phyloP scores from a whole-genome alignment of 2,329 filamentous ascomycete genomes.

The Botrytis porri region DNA sequence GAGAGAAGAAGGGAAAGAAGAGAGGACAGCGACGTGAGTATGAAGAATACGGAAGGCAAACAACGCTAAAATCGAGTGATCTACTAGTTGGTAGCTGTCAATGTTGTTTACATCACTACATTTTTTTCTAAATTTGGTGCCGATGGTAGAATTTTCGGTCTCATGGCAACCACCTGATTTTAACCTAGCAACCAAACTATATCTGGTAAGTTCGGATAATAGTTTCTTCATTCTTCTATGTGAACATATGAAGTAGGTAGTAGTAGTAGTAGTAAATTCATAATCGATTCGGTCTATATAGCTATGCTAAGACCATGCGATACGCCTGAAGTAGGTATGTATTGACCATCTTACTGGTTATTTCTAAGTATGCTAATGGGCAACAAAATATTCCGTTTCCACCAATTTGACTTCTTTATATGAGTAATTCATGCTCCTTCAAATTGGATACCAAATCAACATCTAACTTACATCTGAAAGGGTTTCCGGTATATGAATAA shows the following conservation, averaged over 20 bases:
- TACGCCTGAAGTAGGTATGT: too few relatives aligned
- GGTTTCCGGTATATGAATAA: not conserved
- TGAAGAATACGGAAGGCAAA: not conserved
- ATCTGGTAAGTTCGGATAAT: not conserved
- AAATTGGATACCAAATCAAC: not conserved
- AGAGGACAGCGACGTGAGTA: not conserved
- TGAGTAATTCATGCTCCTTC: not conserved
- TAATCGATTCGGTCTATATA: too few relatives aligned
- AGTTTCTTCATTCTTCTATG: not conserved
- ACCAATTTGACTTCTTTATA: not conserved
- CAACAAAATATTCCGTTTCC: not conserved
- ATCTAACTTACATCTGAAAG: too few relatives aligned
- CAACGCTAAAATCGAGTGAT: not conserved
- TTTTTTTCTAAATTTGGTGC: not conserved
- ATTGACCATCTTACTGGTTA: not conserved
- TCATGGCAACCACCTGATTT: not conserved
- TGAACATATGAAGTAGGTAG: not conserved
- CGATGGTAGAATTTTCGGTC: not conserved
- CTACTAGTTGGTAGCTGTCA: not conserved
- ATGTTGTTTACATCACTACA: not conserved
- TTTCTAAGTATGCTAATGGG: not conserved
- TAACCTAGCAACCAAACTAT: not conserved
- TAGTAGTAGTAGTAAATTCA: too few relatives aligned
- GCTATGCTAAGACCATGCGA: too few relatives aligned
- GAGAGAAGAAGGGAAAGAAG: not conserved